Conservation (phyloP, 2,329 filamentous ascomycete genomes). For the Pyrenophora tritici-repentis region DNA sequence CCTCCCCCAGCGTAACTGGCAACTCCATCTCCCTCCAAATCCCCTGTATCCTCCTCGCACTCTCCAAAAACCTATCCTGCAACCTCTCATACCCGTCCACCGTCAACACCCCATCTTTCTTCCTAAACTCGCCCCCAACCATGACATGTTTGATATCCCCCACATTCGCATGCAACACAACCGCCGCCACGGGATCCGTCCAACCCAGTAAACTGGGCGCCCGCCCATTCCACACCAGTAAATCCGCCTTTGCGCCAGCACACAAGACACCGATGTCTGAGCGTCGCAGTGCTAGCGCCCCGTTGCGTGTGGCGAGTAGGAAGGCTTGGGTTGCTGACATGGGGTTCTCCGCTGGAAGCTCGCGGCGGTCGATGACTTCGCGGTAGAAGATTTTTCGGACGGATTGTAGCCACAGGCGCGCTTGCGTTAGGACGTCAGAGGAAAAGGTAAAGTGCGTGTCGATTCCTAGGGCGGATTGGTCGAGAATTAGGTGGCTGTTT, state of each 20-base stretch:
- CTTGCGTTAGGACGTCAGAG: conserved; percentile 53
- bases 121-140: conserved; percentile 57
- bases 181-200: conserved; percentile 60
- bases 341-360: conserved; percentile 55
- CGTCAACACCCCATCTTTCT: conserved; percentile 50
- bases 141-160: conserved; percentile 59
- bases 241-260: conserved; percentile 59
- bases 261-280: conserved; percentile 58
- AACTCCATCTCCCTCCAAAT: conserved; percentile 16
- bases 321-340: conserved; percentile 63
- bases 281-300: conserved; percentile 58
- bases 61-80: conserved; percentile 24
- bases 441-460: conserved; percentile 62
- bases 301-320: conserved; percentile 58
- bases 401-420: conserved; percentile 60
- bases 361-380: conserved; percentile 48
- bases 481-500: conserved; percentile 50
- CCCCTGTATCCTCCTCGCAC: conserved; percentile 28
- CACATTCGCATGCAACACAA: conserved; percentile 61
- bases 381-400: conserved; percentile 49
- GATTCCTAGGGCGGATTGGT: conserved; percentile 60
- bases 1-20: conserved; percentile 2
- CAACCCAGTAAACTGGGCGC: conserved; percentile 59
- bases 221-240: conserved; percentile 59
- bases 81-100: conserved; percentile 22